Percentiles rank a stretch among this genome's conserved stretches.
Evolutionary conservation across 345 rosid species (phyloP).

Genomic region (Sapria himalayana): DNA sequence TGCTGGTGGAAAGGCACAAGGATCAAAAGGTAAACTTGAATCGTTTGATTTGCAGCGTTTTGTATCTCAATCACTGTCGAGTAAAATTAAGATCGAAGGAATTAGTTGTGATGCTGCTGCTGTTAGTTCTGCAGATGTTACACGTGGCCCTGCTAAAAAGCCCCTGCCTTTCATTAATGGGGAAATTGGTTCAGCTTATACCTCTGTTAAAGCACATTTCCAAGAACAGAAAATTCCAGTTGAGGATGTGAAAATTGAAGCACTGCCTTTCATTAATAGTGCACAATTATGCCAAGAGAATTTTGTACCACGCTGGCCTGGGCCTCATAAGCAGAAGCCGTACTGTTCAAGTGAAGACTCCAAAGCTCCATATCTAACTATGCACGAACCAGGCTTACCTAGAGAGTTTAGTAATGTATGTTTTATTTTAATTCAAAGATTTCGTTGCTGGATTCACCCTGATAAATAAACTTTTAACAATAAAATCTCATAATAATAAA

Average conservation of each 20-base stretch:
- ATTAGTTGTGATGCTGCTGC: constrained; percentile 14
- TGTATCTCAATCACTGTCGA: constrained; percentile 23
- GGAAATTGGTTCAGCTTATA: constrained; percentile 11
- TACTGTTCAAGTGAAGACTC: constrained; percentile 16
- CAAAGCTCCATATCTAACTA: constrained; percentile 15
- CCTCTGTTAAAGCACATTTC: constrained; percentile 14
- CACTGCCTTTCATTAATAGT: constrained; percentile 32
- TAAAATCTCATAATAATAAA: too few relatives aligned
- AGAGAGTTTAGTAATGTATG: constrained; percentile 69
- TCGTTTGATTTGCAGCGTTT: constrained; percentile 15
- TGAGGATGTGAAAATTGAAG: constrained; percentile 29
- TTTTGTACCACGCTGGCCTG: constrained; percentile 31
- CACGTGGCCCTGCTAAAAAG: constrained; percentile 18
- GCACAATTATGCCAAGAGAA: constrained; percentile 28
- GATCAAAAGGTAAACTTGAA: constrained; percentile 11
- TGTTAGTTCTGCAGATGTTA: constrained; percentile 14
- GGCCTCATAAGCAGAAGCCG: constrained; percentile 22
- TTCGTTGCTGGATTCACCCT: not conserved
- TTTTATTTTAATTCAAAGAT: not conserved
- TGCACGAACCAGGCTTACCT: constrained; percentile 38
- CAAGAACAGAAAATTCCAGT: constrained; percentile 14
- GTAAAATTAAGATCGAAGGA: constrained; percentile 17
- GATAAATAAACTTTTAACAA: too few relatives aligned
- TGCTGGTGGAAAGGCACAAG: constrained; percentile 15
- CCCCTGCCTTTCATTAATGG: constrained; percentile 15